These are phyloP conservation scores for Leishmania gerbilli DNA, from an alignment of 208 protist species.

Conservation along the genomic window DNA sequence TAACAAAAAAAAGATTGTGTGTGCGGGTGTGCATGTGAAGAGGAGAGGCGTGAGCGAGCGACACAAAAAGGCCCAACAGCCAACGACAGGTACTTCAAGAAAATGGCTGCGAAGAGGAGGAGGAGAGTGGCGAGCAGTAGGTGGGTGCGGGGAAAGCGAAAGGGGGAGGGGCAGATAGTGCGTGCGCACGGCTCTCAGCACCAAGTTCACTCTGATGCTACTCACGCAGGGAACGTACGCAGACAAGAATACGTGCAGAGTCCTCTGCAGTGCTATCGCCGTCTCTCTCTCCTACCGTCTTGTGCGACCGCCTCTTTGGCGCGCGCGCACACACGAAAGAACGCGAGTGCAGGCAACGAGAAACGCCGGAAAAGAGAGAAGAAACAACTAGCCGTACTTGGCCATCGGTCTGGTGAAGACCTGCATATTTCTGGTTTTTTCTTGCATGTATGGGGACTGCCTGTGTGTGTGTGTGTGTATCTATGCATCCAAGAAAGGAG, in stretches of 20 bases:
- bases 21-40: not conserved
- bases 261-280: not conserved
- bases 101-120: not conserved
- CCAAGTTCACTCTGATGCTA: not conserved
- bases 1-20: not conserved
- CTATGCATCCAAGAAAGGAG: not conserved
- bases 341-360: not conserved
- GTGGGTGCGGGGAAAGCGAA: not conserved
- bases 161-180: not conserved
- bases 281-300: not conserved
- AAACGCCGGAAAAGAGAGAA: not conserved
- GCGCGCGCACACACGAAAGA: not conserved
- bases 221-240: not conserved
- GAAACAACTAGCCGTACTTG: no score
- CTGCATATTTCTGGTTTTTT: not conserved
- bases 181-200: not conserved
- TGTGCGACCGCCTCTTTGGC: not conserved
- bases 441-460: not conserved
- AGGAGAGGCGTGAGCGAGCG: not conserved
- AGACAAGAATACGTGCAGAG: not conserved
- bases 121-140: not conserved
- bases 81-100: not conserved
- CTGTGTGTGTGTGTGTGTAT: not conserved
- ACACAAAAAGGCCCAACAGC: not conserved
- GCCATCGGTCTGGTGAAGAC: not conserved